These are phyloP conservation scores for Truncatella angustata DNA, from an alignment of 2,329 filamentous ascomycete genomes.

Conservation along the genomic window DNA sequence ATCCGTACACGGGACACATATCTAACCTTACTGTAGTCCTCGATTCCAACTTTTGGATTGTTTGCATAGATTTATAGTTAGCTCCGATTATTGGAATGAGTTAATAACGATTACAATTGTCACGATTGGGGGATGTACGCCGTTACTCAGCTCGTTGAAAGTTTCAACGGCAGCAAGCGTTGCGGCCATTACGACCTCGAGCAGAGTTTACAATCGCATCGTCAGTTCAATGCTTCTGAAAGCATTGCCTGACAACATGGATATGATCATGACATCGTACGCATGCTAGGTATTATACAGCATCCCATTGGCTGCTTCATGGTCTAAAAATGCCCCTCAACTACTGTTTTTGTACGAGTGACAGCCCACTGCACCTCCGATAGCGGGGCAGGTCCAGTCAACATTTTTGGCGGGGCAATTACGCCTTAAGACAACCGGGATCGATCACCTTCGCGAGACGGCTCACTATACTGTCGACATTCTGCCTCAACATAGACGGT, in stretches of 20 bases:
- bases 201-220: too few species aligned
- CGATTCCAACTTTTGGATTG: not conserved
- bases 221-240: too few species aligned
- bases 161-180: too few species aligned
- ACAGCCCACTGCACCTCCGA: not conserved
- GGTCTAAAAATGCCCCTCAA: not conserved
- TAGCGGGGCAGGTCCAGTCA: constrained; percentile 9
- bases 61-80: not conserved
- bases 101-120: too few species aligned
- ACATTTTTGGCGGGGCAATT: constrained; percentile 13
- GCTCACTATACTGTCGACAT: not conserved
- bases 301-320: not conserved
- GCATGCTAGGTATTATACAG: not conserved
- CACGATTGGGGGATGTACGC: too few species aligned
- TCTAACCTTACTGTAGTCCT: not conserved
- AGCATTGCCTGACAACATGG: too few species aligned
- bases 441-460: not conserved
- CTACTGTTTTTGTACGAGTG: not conserved
- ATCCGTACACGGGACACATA: too few species aligned
- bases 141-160: too few species aligned
- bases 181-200: too few species aligned
- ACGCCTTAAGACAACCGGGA: not conserved
- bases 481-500: too few species aligned
- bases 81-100: too few species aligned
- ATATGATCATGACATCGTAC: too few species aligned